Conservation (phyloP, 768 basidiomycete species). For the Leccinum subgranulosum region DNA sequence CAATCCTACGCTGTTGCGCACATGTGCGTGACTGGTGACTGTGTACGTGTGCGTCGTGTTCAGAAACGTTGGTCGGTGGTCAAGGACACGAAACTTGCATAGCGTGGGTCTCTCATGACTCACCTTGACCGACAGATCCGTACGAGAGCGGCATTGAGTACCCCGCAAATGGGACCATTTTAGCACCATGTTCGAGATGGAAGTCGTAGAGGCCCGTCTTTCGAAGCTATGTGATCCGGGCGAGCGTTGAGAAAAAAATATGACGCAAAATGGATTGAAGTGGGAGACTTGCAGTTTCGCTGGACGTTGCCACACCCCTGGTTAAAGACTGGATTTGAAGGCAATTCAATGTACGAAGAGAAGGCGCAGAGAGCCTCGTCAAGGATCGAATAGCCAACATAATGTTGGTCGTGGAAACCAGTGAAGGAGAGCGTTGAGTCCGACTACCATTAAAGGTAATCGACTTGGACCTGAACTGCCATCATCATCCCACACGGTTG, state of each 20-base stretch:
- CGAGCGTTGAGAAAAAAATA: not conserved
- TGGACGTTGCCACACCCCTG: conserved; percentile 20
- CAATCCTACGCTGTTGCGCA: conserved; percentile 75
- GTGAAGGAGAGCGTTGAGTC: not conserved
- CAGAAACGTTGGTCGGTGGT: conserved; percentile 1
- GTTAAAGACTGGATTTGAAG: not conserved
- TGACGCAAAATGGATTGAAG: not conserved
- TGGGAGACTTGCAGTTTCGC: conserved; percentile 15
- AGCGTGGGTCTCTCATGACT: conserved; percentile 18
- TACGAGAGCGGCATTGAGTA: conserved; percentile 93
- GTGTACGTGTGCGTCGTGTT: conserved; percentile 2
- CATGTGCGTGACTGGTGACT: conserved; percentile 91
- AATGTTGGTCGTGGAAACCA: conserved; percentile 11
- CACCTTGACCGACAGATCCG: conserved; percentile 76
- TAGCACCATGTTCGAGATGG: conserved; percentile 77
- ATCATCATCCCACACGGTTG: not conserved
- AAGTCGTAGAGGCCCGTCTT: conserved; percentile 87
- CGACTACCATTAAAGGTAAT: not conserved
- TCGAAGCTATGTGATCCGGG: conserved; percentile 34
- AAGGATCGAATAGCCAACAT: conserved; percentile 4
- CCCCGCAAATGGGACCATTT: conserved; percentile 97
- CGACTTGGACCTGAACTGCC: too few relatives aligned
- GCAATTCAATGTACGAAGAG: not conserved
- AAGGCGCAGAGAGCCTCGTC: conserved; percentile 2
- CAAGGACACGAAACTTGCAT: conserved; percentile 9